Base-by-base conservation (phyloP, 2,329 filamentous ascomycete genomes). In the Xylaria sp. region DNA sequence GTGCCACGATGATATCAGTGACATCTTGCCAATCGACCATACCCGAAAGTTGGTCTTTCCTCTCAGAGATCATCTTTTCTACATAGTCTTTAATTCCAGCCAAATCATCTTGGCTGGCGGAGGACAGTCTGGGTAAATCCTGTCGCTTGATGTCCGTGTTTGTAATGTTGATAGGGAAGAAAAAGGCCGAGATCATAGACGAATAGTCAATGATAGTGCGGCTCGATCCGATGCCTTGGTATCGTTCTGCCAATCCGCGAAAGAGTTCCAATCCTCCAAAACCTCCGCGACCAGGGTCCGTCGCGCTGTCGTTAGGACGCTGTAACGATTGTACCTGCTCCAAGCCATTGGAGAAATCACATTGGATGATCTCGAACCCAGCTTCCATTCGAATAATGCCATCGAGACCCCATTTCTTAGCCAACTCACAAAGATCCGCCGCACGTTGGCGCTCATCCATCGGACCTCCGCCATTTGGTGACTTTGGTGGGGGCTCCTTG, bases 21-120 rank as follows among this genome's bases (percentile, higher is more conserved):
- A 91, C 81, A 0, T 81, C 84, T 75, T 93, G 92, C 92, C 92
- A 94, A 73, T 92, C 81, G 29, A 87, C 75, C 21, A 74, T 70
- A 27, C 70, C 73, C 58, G 70, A 75, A 32, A 73, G 29, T 13
- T 79, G 77, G 12, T 79, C 71, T 35, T 79, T 71, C 1, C 86
- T 69, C 25, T 63, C 65, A 6, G 44, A 40, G 5, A 69, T 79
- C 54, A 88, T 78, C 0, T 75, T 65, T 2, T 79, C 79, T 0
- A 91, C 76, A 23, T 88, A 84, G 0, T 74, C 69, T 51, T 82
- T 80, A 59, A 85, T 78, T 6, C 73, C 76, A 23, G 63, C 71
- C n/a, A 82, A 71, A 58, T 82, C 78, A 3, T 74, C 72, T 1
- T 71, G 32, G 13, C 69, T 70, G 3, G 80, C 76, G 12, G 76